phyloP scores from a whole-genome alignment of 208 protist genomes.

The Strigomonas culicis region DNA sequence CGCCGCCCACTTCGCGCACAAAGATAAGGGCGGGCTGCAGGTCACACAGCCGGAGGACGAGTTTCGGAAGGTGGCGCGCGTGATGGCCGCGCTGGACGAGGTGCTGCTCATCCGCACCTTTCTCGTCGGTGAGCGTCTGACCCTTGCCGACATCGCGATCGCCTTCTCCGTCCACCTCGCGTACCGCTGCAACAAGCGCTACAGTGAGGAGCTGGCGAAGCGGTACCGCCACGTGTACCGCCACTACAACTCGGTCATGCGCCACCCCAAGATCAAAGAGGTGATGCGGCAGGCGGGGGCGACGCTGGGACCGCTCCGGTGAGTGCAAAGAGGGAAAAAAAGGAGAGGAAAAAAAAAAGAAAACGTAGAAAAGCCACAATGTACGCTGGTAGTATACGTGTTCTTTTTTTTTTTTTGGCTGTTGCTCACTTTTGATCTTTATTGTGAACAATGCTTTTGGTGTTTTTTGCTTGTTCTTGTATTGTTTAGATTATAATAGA shows the following conservation, averaged over 20 bases:
- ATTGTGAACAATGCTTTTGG: not conserved
- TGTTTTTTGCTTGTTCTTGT: constrained; percentile 11
- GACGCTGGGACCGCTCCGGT: constrained; percentile 33
- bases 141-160: constrained; percentile 73
- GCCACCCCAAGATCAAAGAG: constrained; percentile 57
- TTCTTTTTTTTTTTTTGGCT: constrained; percentile 10
- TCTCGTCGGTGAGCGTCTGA: constrained; percentile 79
- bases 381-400: not conserved
- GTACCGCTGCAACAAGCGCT: constrained; percentile 52
- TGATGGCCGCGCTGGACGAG: constrained; percentile 48
- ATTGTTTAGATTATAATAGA: not conserved
- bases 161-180: constrained; percentile 64
- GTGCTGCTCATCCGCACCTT: constrained; percentile 72
- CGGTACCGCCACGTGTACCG: constrained; percentile 63
- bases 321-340: not conserved
- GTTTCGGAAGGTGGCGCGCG: constrained; percentile 33
- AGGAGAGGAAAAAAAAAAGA: not conserved
- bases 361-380: not conserved
- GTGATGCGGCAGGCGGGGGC: constrained; percentile 55
- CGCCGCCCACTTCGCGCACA: constrained; percentile 24
- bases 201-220: constrained; percentile 49
- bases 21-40: constrained; percentile 21
- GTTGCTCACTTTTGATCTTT: not conserved
- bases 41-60: constrained; percentile 21
- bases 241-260: constrained; percentile 81